Evolutionary conservation across 1,284 basidiomycete genomes (phyloP), one percentile per base, ranked within the genome.

Genomic region (Ustilago nuda): DNA sequence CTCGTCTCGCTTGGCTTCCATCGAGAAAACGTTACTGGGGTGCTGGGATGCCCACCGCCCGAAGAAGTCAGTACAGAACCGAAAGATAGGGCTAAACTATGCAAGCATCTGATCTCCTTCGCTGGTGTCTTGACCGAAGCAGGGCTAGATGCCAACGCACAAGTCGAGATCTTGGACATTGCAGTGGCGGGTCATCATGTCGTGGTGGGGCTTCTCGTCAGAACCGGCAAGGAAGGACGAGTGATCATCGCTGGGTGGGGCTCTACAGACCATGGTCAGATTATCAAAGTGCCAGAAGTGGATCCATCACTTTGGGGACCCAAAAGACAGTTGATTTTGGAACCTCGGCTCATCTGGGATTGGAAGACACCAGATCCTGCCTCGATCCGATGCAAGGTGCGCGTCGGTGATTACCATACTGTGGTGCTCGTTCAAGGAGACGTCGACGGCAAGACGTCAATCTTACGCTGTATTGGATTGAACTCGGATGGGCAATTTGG

Each of bases 221-320:
- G 27, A 30, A n/a, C 23, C 4, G 48, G 43, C 8, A 33, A n/a
- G 9, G 8, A 43, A 36, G 56, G 33, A 19, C 45, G 51, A 6
- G 8, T 41, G 30, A 17, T 73, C 3, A 55, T 78, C 39, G 65
- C 52, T 12, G 76, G 76, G 2, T 78, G 76, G 76, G 76, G 76
- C 43, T 70, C 72, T 2, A 65, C 67, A 37, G 67, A 72, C 9
- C 67, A 78, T 12, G 72, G 71, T 12, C 76, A 78, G 33, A 62
- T 78, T 0, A 72, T 71, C 8, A 17, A 27, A 9, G 37, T 64
- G 1, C 64, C 67, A 2, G 15, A 37, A 35, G 7, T 50, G 8
- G n/a, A 57, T 32, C 3, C 65, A 39, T 52, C 41, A 12, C 53
- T 15, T 27, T 17, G 19, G 23, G 37, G 27, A 15, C 45, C 57